Evolutionary conservation across 148 eudicot genomes (phyloP), one percentile per base, ranked within the genome.

Genomic region (Simmondsia chinensis): DNA sequence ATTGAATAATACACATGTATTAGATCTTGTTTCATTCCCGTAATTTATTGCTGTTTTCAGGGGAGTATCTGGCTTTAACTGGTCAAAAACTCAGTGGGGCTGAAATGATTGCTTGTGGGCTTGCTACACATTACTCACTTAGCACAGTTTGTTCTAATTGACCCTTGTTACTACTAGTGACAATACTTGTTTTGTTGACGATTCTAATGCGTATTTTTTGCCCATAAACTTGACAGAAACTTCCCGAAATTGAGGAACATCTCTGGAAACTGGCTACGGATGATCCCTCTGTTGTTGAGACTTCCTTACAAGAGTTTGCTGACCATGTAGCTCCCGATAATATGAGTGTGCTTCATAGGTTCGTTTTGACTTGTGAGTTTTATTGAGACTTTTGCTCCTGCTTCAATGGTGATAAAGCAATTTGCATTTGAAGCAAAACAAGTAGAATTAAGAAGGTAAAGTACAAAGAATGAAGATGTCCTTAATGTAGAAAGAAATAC

Each of bases 71-170:
- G 65, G 96, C 79, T 50, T 61, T 88, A 50, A 88, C 96, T 2
- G 79, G 96, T 9, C 70, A 65, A 43, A 80, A 66, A 37, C 80
- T 88, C 33, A 77, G 73, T 63, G 96, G 94, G 43, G 79, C 71
- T 16, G 96, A 88, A 67, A 72, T 88, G 96, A 38, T 75, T 40
- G 71, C 79, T 27, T 88, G 96, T 63, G 96, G 96, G 54, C 86
- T 83, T 55, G 96, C 94, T 46, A 88, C 96, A 40, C 96, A 83
- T 65, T 83, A 74, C 59, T 62, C 89, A 49, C 75, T 59, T 40
- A 55, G 58, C 39, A 57, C 68, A 23, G 96, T 88, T 48, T 52
- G 74, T 68, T 68, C 33, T 33, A 9, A n/a, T 39, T 43, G 46
- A 43, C 39, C 33, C 26, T 14, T 53, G 39, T 48, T 48, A 5